phyloP scores from a whole-genome alignment of 139 green algal genomes.

The Tetradesmus lagerheimii region DNA sequence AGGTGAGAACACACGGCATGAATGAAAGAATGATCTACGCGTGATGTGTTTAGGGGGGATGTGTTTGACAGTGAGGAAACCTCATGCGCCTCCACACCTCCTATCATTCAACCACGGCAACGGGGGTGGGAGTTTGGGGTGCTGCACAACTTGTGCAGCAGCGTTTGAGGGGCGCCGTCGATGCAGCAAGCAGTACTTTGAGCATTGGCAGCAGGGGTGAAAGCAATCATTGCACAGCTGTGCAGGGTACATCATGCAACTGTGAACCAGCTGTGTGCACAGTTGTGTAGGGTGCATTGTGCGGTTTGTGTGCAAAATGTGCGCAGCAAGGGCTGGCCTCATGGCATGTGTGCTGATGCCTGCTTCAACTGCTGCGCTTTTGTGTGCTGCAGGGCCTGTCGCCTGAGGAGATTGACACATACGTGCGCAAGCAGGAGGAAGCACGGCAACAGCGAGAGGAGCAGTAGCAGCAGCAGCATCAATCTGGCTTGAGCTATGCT shows the following conservation, averaged over 20 bases:
- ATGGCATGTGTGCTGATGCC: background rate
- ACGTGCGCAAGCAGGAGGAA: constrained; percentile 41
- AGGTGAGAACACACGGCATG: constrained; percentile 68
- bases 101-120: too few relatives aligned
- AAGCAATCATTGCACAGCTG: background rate
- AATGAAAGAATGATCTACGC: too few relatives aligned
- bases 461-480: background rate
- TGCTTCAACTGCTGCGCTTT: background rate
- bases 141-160: too few relatives aligned
- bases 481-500: background rate
- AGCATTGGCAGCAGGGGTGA: background rate
- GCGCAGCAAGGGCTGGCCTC: too few relatives aligned
- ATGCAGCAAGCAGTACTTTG: too few relatives aligned
- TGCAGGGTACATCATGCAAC: too few relatives aligned
- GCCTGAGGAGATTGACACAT: constrained; percentile 86
- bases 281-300: background rate
- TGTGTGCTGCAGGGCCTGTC: constrained; percentile 67
- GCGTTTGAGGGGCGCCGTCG: too few relatives aligned
- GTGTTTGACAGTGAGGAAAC: too few relatives aligned
- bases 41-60: too few relatives aligned
- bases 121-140: too few relatives aligned
- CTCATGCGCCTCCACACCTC: too few relatives aligned
- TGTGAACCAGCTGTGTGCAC: too few relatives aligned
- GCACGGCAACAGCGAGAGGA: background rate
- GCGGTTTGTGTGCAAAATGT: background rate